Conservation (phyloP, 805 yeast species). For the Saccharomycopsis fibuligera region DNA sequence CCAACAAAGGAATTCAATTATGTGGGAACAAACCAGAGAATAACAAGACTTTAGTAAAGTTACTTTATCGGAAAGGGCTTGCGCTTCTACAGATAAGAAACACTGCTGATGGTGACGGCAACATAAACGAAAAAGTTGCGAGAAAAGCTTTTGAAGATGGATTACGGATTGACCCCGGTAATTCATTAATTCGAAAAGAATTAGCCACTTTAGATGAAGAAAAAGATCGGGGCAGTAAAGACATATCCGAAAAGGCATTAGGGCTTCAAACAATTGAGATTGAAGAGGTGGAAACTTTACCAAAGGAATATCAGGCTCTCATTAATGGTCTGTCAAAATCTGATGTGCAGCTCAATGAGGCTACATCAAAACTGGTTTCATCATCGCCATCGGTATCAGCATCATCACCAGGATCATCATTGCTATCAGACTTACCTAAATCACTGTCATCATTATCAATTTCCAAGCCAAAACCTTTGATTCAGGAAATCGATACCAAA, state of each 20-base stretch:
- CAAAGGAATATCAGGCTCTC: constrained; percentile 29
- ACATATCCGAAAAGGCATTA: background rate
- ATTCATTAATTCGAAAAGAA: constrained; percentile 34
- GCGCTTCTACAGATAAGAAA: constrained; percentile 26
- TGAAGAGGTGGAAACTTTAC: constrained; percentile 37
- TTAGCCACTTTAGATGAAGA: constrained; percentile 24
- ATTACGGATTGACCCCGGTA: constrained; percentile 36
- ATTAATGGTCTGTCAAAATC: constrained; percentile 1
- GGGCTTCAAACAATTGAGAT: constrained; percentile 2
- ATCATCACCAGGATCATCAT: no score
- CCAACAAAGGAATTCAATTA: constrained; percentile 41
- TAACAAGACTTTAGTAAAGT: constrained; percentile 36
- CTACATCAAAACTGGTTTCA: no score
- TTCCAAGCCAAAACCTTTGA: no score
- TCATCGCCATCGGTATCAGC: no score
- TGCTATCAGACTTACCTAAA: no score
- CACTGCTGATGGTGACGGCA: no score
- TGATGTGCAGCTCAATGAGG: no score
- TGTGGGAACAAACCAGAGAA: background rate
- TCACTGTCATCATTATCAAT: no score
- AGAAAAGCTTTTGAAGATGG: constrained; percentile 31
- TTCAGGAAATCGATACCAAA: background rate
- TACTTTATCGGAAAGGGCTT: constrained; percentile 45
- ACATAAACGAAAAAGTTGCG: no score
- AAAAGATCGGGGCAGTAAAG: background rate